Conservation (phyloP, 345 rosid species). For the Triadica sebifera region DNA sequence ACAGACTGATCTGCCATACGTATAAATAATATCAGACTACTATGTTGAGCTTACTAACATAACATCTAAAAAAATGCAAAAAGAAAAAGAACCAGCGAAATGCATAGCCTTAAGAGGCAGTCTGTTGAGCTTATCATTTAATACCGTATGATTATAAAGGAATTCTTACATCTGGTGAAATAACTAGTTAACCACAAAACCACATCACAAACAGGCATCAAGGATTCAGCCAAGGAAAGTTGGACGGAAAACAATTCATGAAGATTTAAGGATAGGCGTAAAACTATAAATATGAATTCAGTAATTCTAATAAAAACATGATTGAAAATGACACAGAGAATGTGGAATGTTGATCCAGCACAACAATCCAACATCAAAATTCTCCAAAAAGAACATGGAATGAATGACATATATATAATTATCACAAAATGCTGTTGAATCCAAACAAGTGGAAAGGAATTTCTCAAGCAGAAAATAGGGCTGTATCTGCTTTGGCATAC, state of each 20-base stretch:
- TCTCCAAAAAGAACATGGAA: neutral
- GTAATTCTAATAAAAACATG: neutral
- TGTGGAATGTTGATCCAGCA: no score
- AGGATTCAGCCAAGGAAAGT: neutral
- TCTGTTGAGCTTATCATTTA: neutral
- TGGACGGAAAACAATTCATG: no score
- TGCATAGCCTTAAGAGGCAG: no score
- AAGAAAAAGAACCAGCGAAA: neutral
- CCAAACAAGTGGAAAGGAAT: neutral
- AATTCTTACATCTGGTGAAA: neutral
- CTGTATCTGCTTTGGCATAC: neutral
- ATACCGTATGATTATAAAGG: neutral
- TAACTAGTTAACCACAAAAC: neutral
- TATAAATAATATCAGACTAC: conserved; percentile 6
- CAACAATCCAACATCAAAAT: no score
- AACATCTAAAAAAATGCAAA: neutral
- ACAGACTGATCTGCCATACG: conserved; percentile 62
- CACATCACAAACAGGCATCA: neutral
- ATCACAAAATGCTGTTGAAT: neutral
- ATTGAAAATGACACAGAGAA: no score
- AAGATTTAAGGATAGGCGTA: neutral
- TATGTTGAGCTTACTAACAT: neutral
- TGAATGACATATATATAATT: neutral
- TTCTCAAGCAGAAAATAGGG: no score
- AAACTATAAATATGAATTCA: neutral